A percentile compares a stretch with the other conserved stretches of the same genome.
Conservation (phyloP, 2,329 filamentous ascomycete genomes). For the Bipolaris sorokiniana region DNA sequence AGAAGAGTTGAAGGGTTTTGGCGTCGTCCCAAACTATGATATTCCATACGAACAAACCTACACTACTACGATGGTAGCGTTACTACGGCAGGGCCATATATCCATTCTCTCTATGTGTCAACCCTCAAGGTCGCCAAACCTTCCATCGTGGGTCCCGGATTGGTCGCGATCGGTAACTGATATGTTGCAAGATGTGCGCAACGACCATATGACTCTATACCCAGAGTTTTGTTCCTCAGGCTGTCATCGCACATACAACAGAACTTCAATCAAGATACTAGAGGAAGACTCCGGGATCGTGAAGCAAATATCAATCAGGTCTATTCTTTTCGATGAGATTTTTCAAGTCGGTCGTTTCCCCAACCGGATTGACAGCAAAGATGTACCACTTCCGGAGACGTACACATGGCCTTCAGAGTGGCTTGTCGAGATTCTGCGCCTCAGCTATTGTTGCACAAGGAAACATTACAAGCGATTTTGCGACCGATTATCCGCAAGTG, state of each 20-base stretch:
- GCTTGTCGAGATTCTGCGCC: not conserved
- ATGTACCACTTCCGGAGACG: not conserved
- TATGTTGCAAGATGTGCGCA: not conserved
- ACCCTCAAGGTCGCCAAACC: not conserved
- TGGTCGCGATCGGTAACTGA: not conserved
- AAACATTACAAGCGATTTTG: not conserved
- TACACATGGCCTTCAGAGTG: not conserved
- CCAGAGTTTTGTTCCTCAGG: not conserved
- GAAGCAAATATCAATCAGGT: not conserved
- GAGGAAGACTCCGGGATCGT: not conserved
- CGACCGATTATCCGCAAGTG: not conserved
- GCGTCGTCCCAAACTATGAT: constrained; percentile 14
- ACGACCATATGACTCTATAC: not conserved
- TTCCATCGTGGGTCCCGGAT: constrained; percentile 2
- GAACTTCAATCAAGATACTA: not conserved
- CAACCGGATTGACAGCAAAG: not conserved
- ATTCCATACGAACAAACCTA: constrained; percentile 1
- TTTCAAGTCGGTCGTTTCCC: not conserved
- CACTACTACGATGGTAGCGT: not conserved
- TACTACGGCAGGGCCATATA: constrained; percentile 2
- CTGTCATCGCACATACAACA: not conserved
- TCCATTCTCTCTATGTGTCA: not conserved
- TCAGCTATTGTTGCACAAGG: not conserved
- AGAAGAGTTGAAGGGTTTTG: constrained; percentile 12
- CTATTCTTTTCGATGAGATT: not conserved